Base-by-base conservation (phyloP, 2,329 filamentous ascomycete species). In the Colletotrichum navitas region DNA sequence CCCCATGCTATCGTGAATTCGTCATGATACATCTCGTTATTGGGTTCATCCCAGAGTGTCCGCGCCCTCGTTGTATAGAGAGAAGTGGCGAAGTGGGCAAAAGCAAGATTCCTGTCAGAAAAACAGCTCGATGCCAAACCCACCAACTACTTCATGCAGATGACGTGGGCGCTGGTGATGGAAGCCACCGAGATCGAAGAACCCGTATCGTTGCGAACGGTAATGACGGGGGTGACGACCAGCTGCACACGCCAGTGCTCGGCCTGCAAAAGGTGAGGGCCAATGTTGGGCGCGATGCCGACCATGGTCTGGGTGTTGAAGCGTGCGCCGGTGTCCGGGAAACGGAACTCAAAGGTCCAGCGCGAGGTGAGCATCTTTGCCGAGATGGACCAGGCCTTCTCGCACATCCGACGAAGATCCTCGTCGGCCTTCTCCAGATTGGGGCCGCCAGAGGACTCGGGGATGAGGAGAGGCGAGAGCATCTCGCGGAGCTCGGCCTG, bases 211-310 rank as follows among this genome's bases (percentile, higher is more conserved):
- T 88, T 87, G 41, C 87, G 83, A 74, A 87, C 83, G 2, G 86
- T 88, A 56, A 89, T 83, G 11, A 85, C 83, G 0, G 88, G 88
- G 0, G 87, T 88, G 6, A 87, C 85, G 36, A 87, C 85, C 1
- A 89, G 81, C 64, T 85, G 84, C n/a, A 90, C 78, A 6, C 87
- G 84, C 79, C 82, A 85, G 75, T 88, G 86, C 75, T 82, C 82
- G 7, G 81, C 79, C 79, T 88, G 86, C 26, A 89, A 77, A 63
- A 84, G 80, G 66, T 81, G 77, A 0, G 83, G 79, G 45, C 84
- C 80, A 36, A 80, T 75, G 45, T 76, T 74, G 32, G 82, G 81
- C 78, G 87, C 86, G 72, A 87, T 80, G 65, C 74, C 83, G 56
- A 80, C 78, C 84, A 87, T 90, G 74, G 80, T 82, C 74, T 85